Base-by-base conservation (phyloP, 2,329 filamentous ascomycete species). In the Basipetospora chlamydospora region DNA sequence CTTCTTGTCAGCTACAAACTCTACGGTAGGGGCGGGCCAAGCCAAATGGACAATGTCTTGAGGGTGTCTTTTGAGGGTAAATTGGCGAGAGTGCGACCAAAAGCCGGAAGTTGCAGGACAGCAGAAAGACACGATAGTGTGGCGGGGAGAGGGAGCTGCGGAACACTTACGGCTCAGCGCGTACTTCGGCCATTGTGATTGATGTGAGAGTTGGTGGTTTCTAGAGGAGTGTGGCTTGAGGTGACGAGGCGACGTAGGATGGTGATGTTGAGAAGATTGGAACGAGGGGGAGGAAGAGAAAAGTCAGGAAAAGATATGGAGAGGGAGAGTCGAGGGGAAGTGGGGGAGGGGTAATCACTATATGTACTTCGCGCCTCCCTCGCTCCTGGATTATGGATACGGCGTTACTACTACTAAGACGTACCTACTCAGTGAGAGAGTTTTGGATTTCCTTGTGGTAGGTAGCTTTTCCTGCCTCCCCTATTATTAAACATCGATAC, bases 111-210 rank as follows among this genome's bases (percentile, higher is more conserved):
- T 11, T 6, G 22, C 11, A 11, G 11, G 11, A 23, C 22, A 23
- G 6, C 6, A 6, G 22, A 23, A 11, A 11, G 22, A 6, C 22
- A 11, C 6, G 22, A 11, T 23, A 11, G 22, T 23, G 18, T 36
- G 4, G 10, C 21, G 16, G 21, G 16, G 28, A 5, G 20, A 11
- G 13, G 10, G 20, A 15, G 33, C 15, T 16, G 16, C 4, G 18
- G 15, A 13, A n/a, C 16, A 38, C 35, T 32, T 32, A 38, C 35
- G 35, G 35, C 11, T 23, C 22, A 35, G 30, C 32, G 26, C 21
- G 23, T 18, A 33, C 37, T 34, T 31, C 35, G 26, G 35, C 35
- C 35, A 39, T 39, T 33, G 32, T 39, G 30, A 29, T 31, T 15
- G 25, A 13, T 17, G 18, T 5, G 10, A 29, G 22, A 10, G 34